Base-by-base conservation (phyloP, 805 yeast species). In the Candida germanica region DNA sequence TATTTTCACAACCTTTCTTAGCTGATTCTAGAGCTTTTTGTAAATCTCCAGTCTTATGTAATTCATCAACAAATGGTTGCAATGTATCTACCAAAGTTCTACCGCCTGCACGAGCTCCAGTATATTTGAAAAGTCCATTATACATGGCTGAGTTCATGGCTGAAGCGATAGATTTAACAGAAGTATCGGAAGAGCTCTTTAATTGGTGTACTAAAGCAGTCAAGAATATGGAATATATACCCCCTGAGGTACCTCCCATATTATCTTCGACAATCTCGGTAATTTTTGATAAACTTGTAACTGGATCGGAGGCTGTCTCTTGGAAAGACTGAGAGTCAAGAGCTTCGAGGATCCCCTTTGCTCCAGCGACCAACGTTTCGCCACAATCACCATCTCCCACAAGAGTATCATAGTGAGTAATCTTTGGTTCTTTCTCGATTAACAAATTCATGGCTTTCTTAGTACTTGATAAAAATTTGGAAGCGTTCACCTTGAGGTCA, bases 371-470 rank as follows among this genome's bases (percentile, higher is more conserved):
- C 42, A 89, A 64, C 1, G 97, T 89, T 50, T 87, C 93, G 26
- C 98, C 98, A 62, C 97, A 89, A 56, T 89, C 98, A 49, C 98
- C 98, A 58, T 89, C 98, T 39, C 98, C 98, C 1, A 91, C 96
- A 47, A 79, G 71, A 2, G 94, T 83, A 52, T 89, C 98, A 47
- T 84, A 80, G 37, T 77, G 73, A 1, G 97, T 89, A 51, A 89
- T 83, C 49, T 77, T 75, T 2, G 95, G 93, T 58, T 89, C 97
- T 32, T 49, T 44, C 28, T 56, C 45, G 5, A 61, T 52, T 29
- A 68, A 46, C 8, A 43, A 44, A 5, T 56, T 22, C 49, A 67
- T 48, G 3, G 59, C 60, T n/a, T 74, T 74, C 18, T 71, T 64
- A 28, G 82, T 63, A 5, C 80, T 61, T 6, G 58, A 55, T 35